A percentile compares a stretch with the other conserved stretches of the same genome.
phyloP scores from a whole-genome alignment of 1,284 basidiomycete genomes.

The Cutaneotrichosporon sp. region DNA sequence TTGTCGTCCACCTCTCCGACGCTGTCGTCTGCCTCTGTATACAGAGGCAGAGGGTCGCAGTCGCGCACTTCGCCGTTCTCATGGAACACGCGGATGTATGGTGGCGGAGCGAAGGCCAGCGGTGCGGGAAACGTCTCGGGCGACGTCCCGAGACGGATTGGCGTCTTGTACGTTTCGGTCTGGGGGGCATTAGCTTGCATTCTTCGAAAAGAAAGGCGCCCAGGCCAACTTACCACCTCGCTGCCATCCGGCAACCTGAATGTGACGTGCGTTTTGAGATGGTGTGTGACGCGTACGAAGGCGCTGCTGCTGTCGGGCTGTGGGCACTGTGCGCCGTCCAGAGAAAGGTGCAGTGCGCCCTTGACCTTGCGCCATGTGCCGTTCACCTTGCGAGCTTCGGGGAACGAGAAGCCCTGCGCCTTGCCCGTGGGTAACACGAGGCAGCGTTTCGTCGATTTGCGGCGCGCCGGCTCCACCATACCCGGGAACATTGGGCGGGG shows the following conservation, averaged over 20 bases:
- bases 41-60: conserved; percentile 43
- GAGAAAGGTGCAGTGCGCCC: not conserved
- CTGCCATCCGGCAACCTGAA: conserved; percentile 19
- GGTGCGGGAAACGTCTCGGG: conserved; percentile 18
- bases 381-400: not conserved
- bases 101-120: conserved; percentile 22
- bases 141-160: conserved; percentile 38
- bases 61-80: conserved; percentile 42
- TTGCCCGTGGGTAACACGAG: not conserved
- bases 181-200: conserved; percentile 11
- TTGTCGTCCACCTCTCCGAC: not conserved
- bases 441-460: not conserved
- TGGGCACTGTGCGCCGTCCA: not conserved
- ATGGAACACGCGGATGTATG: conserved; percentile 43
- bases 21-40: conserved; percentile 9
- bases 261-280: conserved; percentile 37
- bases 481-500: not conserved
- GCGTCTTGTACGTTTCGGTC: conserved; percentile 34
- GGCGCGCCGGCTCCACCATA: not conserved
- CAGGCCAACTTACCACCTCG: conserved; percentile 6
- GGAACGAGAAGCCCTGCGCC: not conserved
- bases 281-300: conserved; percentile 39
- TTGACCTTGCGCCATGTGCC: not conserved
- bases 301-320: conserved; percentile 29
- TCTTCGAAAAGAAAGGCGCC: too few species aligned